Base-by-base conservation (phyloP, 306 rosid genomes). In the Sechiopsis laciniata region DNA sequence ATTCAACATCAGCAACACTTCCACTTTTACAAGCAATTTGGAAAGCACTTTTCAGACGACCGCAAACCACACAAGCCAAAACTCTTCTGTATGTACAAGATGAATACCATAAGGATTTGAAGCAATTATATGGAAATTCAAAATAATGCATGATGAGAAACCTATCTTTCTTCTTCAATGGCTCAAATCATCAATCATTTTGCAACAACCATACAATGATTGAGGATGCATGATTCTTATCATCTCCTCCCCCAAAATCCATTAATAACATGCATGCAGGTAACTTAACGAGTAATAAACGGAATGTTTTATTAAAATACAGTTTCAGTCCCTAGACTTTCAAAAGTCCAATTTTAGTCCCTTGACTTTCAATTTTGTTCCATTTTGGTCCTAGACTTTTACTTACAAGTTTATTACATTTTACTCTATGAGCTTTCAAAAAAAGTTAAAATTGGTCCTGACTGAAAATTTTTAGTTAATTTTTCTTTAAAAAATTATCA, bases 11-110 rank as follows among this genome's bases (percentile, higher is more conserved):
- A 67, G 98, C 98, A 60, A 94, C 97, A 74, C 98, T 94, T 78
- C 98, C 98, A 81, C 98, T 94, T 74, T 96, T 87, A 13, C 97
- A 90, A 80, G 98, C 98, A 82, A 94, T 87, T 84, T 94, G 98
- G 85, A 94, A 94, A 78, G 98, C 96, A 76, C 98, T 94, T 87
- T 94, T 94, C 11, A 94, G 87, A 75, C 98, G 98, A 59, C 98
- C 98, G 80, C 98, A 94, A 66, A 94, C 96, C 74, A 94, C 98
- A 82, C 98, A 94, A 71, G 98, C 98, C 86, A 90, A 88, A 84
- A 94, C 98, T 78, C 90, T 94, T 88, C 98, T 94, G 98, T 80
- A 79, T 8, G 57, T 37, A 75, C 82, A 82, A 66, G 46, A 78
- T 50, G 76, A 76, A 79, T 12, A 75, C 20, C 73, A 75, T 53